phyloP scores from a whole-genome alignment of 2,329 filamentous ascomycete species.

The Colletotrichum musicola region DNA sequence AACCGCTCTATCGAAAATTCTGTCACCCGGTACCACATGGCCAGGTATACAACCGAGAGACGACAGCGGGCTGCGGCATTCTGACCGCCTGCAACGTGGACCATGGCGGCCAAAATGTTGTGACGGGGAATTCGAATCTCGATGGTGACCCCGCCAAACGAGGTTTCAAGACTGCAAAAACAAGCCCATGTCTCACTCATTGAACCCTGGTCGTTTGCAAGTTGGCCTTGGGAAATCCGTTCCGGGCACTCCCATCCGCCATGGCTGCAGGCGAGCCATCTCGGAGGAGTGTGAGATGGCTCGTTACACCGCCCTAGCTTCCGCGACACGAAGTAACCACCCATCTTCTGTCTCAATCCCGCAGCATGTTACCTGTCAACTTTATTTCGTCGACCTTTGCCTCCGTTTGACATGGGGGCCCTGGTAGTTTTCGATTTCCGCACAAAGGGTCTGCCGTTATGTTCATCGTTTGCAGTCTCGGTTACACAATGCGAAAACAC shows the following conservation, averaged over 20 bases:
- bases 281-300: slow-evolving; percentile 4
- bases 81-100: slow-evolving; percentile 24
- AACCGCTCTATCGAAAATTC: slow-evolving; percentile 14
- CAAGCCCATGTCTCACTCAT: slow-evolving; percentile 28
- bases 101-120: slow-evolving; percentile 1
- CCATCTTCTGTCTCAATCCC: slow-evolving; percentile 24
- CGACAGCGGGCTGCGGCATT: slow-evolving; percentile 18
- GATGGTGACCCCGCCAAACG: slow-evolving; percentile 25
- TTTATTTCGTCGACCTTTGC: slow-evolving; percentile 26
- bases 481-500: not conserved
- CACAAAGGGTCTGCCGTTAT: not conserved
- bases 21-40: slow-evolving; percentile 32
- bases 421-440: not conserved
- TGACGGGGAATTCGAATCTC: slow-evolving; percentile 23
- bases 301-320: slow-evolving; percentile 36
- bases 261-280: slow-evolving; percentile 6
- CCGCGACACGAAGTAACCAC: slow-evolving; percentile 28
- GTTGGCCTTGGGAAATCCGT: not conserved
- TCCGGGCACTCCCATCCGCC: not conserved
- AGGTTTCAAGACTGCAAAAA: slow-evolving; percentile 13
- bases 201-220: slow-evolving; percentile 12
- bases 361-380: slow-evolving; percentile 29
- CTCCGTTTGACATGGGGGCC: not conserved
- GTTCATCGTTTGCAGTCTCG: not conserved
- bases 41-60: slow-evolving; percentile 7